Percentiles rank a stretch among this genome's conserved stretches.
phyloP scores from a whole-genome alignment of 2,329 filamentous ascomycete species.

The Epichloe aotearoae region DNA sequence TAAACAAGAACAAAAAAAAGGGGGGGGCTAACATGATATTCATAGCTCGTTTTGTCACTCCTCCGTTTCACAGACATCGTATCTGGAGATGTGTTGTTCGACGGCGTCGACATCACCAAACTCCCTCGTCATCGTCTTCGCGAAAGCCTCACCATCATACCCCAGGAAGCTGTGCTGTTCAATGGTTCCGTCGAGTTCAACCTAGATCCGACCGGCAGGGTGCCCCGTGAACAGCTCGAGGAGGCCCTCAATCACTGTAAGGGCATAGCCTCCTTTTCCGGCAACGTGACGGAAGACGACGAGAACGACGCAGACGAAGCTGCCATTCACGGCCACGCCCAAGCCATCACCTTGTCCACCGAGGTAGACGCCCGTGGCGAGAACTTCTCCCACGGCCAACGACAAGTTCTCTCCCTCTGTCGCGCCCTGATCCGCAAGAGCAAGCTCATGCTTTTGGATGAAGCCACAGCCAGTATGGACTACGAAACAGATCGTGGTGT shows the following conservation, averaged over 20 bases:
- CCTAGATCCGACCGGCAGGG: constrained; percentile 49
- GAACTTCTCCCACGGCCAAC: constrained; percentile 45
- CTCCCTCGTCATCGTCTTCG: constrained; percentile 37
- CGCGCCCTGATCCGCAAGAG: constrained; percentile 41
- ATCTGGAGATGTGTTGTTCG: constrained; percentile 39
- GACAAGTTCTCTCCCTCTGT: constrained; percentile 44
- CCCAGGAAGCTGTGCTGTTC: constrained; percentile 45
- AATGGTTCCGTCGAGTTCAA: constrained; percentile 41
- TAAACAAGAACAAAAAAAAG: background rate
- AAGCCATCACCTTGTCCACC: constrained; percentile 27
- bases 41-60: constrained; percentile 36
- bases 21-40: background rate
- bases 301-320: constrained; percentile 12
- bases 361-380: constrained; percentile 38
- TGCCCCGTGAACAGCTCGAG: constrained; percentile 39
- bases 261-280: constrained; percentile 40
- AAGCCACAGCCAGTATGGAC: constrained; percentile 47
- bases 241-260: constrained; percentile 50
- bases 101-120: constrained; percentile 41
- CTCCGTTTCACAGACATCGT: constrained; percentile 39
- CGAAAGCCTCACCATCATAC: constrained; percentile 42
- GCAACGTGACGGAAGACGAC: constrained; percentile 22
- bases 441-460: constrained; percentile 43
- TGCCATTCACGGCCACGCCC: constrained; percentile 6
- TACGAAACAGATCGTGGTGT: constrained; percentile 43